Conservation (phyloP, 2,329 filamentous ascomycete species). For the Penicillium sp. region DNA sequence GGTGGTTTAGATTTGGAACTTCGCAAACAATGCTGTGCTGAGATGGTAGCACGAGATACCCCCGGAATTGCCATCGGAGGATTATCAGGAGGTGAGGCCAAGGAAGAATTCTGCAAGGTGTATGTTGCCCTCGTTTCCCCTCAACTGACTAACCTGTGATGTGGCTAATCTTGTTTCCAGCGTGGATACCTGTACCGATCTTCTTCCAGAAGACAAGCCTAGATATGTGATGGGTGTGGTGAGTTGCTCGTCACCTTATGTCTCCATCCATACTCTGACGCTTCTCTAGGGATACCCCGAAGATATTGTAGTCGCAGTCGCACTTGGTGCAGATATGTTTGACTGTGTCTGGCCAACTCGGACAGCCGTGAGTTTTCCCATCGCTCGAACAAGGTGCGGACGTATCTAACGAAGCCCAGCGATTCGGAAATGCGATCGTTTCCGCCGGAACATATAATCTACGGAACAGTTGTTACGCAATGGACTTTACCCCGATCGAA, state of each 20-base stretch:
- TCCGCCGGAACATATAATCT: constrained; percentile 81
- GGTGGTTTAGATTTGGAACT: constrained; percentile 89
- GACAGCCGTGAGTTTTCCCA: constrained; percentile 66
- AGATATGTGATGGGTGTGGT: constrained; percentile 98
- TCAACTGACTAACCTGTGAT: constrained; percentile 11
- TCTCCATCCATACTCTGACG: constrained; percentile 18
- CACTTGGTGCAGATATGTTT: constrained; percentile 97
- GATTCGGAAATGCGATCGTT: constrained; percentile 94
- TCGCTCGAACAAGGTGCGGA: background rate
- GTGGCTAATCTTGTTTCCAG: constrained; percentile 28
- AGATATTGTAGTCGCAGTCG: constrained; percentile 90
- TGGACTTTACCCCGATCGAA: constrained; percentile 84
- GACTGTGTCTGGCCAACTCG: constrained; percentile 98
- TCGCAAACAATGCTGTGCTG: constrained; percentile 77
- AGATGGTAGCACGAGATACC: constrained; percentile 89
- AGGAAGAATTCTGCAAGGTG: constrained; percentile 88
- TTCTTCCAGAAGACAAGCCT: constrained; percentile 90
- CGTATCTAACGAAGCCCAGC: constrained; percentile 42
- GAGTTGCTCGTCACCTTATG: constrained; percentile 28
- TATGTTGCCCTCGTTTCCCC: constrained; percentile 28
- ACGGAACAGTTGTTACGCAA: constrained; percentile 72
- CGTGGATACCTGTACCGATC: constrained; percentile 79
- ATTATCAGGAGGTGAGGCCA: constrained; percentile 91
- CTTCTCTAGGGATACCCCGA: constrained; percentile 78
- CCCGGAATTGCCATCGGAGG: constrained; percentile 97